These are phyloP conservation scores for Ogataea hybrid DNA, from an alignment of 1,139 yeast species.

Conservation along the genomic window DNA sequence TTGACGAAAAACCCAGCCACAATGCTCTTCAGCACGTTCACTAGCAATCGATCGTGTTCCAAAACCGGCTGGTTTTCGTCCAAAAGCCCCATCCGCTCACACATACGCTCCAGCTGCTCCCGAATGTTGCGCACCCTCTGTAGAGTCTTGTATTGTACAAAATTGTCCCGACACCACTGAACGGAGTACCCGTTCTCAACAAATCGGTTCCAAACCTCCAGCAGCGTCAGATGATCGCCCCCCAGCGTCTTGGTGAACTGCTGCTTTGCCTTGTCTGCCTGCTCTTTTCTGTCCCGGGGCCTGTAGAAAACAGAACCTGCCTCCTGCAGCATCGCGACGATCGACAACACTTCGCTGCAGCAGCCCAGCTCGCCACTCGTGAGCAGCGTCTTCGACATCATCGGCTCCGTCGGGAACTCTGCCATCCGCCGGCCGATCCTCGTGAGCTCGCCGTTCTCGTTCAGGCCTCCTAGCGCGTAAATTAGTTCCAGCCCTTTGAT, in stretches of 20 bases:
- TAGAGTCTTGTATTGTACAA: conserved; percentile 71
- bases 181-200: conserved; percentile 63
- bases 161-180: conserved; percentile 88
- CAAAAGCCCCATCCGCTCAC: conserved; percentile 56
- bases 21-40: conserved; percentile 62
- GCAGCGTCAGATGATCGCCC: conserved; percentile 75
- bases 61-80: conserved; percentile 21
- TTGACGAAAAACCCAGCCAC: conserved; percentile 84
- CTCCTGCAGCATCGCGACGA: conserved; percentile 84
- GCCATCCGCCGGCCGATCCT: conserved; percentile 82
- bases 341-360: conserved; percentile 61
- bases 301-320: conserved; percentile 67
- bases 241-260: conserved; percentile 52
- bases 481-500: conserved; percentile 75
- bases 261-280: conserved; percentile 63
- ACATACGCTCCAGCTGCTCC: conserved; percentile 63
- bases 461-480: conserved; percentile 85
- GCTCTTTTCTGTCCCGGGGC: conserved; percentile 67
- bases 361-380: conserved; percentile 61
- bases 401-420: conserved; percentile 90
- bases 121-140: conserved; percentile 70
- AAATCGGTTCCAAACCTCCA: conserved; percentile 81
- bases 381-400: conserved; percentile 73
- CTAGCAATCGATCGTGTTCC: conserved; percentile 27
- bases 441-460: conserved; percentile 76